Percentiles rank a stretch among this genome's conserved stretches.
Conservation (phyloP, 441 rosid genomes). For the Hypseocharis bilobata region DNA sequence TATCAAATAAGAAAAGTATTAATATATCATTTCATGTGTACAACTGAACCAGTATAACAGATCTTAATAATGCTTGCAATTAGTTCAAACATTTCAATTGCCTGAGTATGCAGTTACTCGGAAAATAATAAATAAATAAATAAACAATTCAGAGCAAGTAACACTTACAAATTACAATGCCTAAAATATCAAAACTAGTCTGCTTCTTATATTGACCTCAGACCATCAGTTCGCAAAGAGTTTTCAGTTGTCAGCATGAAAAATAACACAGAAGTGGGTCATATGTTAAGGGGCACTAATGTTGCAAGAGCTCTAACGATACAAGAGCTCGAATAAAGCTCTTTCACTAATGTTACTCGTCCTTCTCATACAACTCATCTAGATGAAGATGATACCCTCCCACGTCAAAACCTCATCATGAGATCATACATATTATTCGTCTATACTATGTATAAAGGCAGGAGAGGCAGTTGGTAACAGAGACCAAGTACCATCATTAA, state of each 20-base stretch:
- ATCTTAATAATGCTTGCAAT: not conserved
- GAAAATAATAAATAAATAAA: too few relatives aligned
- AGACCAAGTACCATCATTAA: not conserved
- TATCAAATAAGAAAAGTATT: not conserved
- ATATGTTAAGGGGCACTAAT: not conserved
- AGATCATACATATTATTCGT: not conserved
- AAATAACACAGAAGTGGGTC: too few relatives aligned
- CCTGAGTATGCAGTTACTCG: too few relatives aligned
- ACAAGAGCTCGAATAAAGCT: not conserved
- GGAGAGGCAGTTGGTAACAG: not conserved
- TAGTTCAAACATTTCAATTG: not conserved
- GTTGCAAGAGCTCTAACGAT: not conserved
- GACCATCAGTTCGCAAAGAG: too few relatives aligned
- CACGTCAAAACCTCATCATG: not conserved
- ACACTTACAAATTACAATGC: not conserved
- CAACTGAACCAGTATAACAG: not conserved
- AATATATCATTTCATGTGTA: not conserved
- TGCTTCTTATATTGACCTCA: too few relatives aligned
- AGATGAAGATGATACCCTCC: not conserved
- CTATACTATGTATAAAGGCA: not conserved
- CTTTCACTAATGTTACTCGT: not conserved
- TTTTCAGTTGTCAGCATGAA: too few relatives aligned
- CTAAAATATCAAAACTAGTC: too few relatives aligned
- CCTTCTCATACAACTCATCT: not conserved
- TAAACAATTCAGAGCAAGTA: not conserved